Percentiles rank a stretch among this genome's conserved stretches.
phyloP scores from a whole-genome alignment of 2,329 filamentous ascomycete genomes.

The Ophiocordyceps unilateralis region DNA sequence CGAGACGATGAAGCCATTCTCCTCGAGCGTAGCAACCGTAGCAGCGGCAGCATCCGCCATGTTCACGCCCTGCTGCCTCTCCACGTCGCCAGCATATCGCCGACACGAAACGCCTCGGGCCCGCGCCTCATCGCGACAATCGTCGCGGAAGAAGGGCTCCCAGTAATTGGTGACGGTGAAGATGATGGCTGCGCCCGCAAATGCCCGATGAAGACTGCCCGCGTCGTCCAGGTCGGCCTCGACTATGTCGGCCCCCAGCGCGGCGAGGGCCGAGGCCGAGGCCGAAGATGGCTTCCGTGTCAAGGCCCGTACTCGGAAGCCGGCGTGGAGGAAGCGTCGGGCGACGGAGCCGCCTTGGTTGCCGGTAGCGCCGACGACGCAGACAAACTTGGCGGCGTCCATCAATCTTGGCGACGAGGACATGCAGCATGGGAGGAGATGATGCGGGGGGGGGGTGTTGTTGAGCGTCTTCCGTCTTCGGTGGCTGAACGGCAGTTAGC shows the following conservation, averaged over 20 bases:
- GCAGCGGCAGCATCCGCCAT: conserved; percentile 34
- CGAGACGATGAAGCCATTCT: conserved; percentile 31
- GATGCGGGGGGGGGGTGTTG: too few relatives aligned
- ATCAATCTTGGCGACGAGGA: too few relatives aligned
- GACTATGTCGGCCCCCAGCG: conserved; percentile 25
- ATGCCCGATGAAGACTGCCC: conserved; percentile 19
- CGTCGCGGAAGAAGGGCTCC: conserved; percentile 29
- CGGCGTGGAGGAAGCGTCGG: conserved; percentile 23
- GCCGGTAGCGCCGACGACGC: conserved; percentile 29
- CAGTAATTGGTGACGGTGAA: conserved; percentile 40
- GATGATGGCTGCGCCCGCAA: conserved; percentile 28
- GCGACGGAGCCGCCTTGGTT: conserved; percentile 36
- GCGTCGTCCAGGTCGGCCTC: conserved; percentile 25
- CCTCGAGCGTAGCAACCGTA: conserved; percentile 20
- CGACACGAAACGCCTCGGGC: conserved; percentile 23
- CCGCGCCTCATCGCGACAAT: conserved; percentile 23
- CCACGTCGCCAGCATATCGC: conserved; percentile 30
- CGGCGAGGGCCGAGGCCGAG: conserved; percentile 21
- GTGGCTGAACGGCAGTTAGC: too few relatives aligned
- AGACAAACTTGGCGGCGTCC: conserved; percentile 27
- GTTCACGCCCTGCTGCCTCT: conserved; percentile 34
- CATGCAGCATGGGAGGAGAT: too few relatives aligned
- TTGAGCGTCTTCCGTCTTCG: too few relatives aligned
- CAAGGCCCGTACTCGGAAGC: conserved; percentile 27
- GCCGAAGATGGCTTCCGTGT: conserved; percentile 26